These are phyloP conservation scores for Exophiala viscosa DNA, from an alignment of 2,329 filamentous ascomycete species.

Conservation along the genomic window DNA sequence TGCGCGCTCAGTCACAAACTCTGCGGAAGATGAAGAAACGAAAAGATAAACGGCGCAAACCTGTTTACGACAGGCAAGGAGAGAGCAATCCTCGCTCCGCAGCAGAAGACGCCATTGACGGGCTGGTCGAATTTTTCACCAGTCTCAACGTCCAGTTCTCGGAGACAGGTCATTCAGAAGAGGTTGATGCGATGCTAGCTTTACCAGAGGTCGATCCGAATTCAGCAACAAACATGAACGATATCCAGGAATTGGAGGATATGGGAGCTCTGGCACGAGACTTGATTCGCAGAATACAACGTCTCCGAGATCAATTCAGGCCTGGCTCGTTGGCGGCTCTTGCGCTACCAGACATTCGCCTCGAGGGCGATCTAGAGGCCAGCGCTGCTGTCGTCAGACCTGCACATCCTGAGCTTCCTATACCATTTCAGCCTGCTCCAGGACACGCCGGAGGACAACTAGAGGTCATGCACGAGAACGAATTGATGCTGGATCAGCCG, in stretches of 20 bases:
- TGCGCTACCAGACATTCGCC: conserved; percentile 25
- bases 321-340: conserved; percentile 26
- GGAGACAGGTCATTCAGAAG: background rate
- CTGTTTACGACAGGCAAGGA: conserved; percentile 19
- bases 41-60: conserved; percentile 24
- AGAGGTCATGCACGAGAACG: too few species aligned
- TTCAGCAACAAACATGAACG: conserved; percentile 5
- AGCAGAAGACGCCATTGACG: conserved; percentile 20
- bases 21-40: conserved; percentile 22
- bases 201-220: background rate
- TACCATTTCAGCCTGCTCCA: too few species aligned
- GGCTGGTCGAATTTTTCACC: conserved; percentile 24
- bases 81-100: background rate
- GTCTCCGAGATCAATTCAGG: conserved; percentile 25
- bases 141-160: conserved; percentile 16
- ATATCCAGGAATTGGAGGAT: conserved; percentile 26
- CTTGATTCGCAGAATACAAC: conserved; percentile 26
- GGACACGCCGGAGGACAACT: too few species aligned
- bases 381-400: too few species aligned
- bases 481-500: too few species aligned
- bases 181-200: background rate
- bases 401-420: too few species aligned
- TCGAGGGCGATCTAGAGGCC: conserved; percentile 14
- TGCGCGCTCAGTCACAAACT: conserved; percentile 12
- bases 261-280: conserved; percentile 25